Conservation (phyloP, 1,284 basidiomycete species). For the Clitocybe nebularis region DNA sequence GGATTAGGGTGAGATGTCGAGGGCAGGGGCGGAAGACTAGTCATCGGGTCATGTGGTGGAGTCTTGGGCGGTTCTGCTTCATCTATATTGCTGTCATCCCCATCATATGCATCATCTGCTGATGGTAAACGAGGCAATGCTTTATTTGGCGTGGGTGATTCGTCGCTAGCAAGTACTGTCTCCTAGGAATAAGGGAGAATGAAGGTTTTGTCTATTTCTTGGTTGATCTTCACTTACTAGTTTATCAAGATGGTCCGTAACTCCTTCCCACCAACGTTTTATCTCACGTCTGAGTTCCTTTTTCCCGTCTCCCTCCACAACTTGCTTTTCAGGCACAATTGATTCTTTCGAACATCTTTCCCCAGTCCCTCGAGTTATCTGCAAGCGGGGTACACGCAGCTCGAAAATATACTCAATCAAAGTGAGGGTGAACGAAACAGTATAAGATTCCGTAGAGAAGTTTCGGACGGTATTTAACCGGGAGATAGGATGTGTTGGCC, state of each 20-base stretch:
- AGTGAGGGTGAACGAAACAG: constrained; percentile 44
- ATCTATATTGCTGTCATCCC: constrained; percentile 26
- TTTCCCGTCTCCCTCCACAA: constrained; percentile 26
- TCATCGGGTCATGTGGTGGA: constrained; percentile 2
- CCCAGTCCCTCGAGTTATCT: constrained; percentile 37
- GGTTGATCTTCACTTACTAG: constrained; percentile 37
- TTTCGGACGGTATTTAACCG: constrained; percentile 49
- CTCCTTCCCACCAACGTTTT: constrained; percentile 58
- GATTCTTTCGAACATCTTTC: constrained; percentile 1
- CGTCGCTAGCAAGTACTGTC: constrained; percentile 26
- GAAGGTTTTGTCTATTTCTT: constrained; percentile 2
- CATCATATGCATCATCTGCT: constrained; percentile 42
- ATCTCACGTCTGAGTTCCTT: constrained; percentile 53
- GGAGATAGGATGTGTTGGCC: constrained; percentile 26
- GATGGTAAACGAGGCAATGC: constrained; percentile 56
- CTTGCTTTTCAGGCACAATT: constrained; percentile 6
- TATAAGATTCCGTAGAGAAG: constrained; percentile 38
- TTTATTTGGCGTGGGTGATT: constrained; percentile 30
- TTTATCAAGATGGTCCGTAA: constrained; percentile 56
- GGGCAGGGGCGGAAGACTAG: not conserved
- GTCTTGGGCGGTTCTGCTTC: constrained; percentile 11
- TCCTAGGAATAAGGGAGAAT: constrained; percentile 34
- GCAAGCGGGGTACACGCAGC: constrained; percentile 52
- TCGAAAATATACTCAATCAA: constrained; percentile 56
- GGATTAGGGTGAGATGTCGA: not conserved